Percentiles rank a stretch among this genome's conserved stretches.
These are phyloP conservation scores for Coix lacrymajobi DNA, from an alignment of 176 grass and related monocot species.

Conservation along the genomic window DNA sequence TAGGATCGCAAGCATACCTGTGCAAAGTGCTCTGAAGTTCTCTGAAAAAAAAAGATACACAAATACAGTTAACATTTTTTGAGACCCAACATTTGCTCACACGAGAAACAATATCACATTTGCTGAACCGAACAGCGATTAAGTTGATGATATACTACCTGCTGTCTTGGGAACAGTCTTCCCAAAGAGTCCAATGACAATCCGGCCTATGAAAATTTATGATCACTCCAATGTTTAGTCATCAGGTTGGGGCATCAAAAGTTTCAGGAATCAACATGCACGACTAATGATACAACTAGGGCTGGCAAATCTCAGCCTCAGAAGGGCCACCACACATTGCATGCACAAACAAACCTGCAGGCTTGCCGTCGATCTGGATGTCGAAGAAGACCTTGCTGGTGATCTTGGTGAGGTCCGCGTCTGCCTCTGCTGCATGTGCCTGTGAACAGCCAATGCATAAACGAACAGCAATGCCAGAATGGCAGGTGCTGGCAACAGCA, in stretches of 20 bases:
- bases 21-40: constrained; percentile 11
- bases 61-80: background rate
- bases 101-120: background rate
- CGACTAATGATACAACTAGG: background rate
- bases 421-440: constrained; percentile 44
- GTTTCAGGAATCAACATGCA: background rate
- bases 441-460: background rate
- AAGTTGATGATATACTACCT: background rate
- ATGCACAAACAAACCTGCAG: constrained; percentile 42
- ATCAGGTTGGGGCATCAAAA: background rate
- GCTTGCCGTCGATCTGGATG: constrained; percentile 70
- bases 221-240: background rate
- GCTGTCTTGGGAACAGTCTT: constrained; percentile 9
- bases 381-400: constrained; percentile 89
- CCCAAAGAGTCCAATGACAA: constrained; percentile 12
- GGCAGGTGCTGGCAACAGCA: background rate
- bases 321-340: background rate
- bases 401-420: constrained; percentile 51
- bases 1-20: constrained; percentile 1
- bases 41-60: background rate
- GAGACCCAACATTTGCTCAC: background rate
- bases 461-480: background rate
- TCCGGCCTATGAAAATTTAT: background rate
- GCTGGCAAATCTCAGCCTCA: background rate
- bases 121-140: background rate